Evolutionary conservation across 2,329 filamentous ascomycete species (phyloP), one percentile per base, ranked within the genome.

Genomic region (Aspergillus piperis): DNA sequence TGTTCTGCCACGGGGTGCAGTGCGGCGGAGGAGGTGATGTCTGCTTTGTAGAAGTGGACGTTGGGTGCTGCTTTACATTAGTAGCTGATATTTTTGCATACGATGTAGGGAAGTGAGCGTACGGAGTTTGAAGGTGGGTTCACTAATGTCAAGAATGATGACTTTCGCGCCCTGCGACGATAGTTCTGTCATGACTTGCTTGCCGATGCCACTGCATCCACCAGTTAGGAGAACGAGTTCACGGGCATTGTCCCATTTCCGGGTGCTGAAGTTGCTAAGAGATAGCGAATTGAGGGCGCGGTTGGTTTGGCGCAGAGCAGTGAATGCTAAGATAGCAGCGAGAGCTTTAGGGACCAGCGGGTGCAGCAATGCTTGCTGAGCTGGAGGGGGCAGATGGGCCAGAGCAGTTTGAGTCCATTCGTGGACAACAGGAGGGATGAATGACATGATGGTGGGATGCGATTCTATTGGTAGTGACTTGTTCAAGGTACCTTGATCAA

Each of bases 201-300:
- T 75, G 39, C 76, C 76, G 32, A 78, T 78, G 3, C 75, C 76
- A 49, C 72, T 73, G 61, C 69, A 71, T 6, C 76, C 76, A 7
- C 76, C 76, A 0, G 75, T 75, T 17, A 78, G 8, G 4, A 78
- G 66, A 5, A 77, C 70, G 17, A 78, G 57, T 63, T 78, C 76
- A 25, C 64, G 65, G 10, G 62, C 51, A 1, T 64, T 25, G 11
- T 69, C 52, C 71, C 72, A 76, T 30, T 61, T 66, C 3, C 66
- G 59, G 5, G 63, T 65, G 52, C 58, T 23, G 15, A 65, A 75
- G 41, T 74, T 75, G 56, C 77, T 74, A 0, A 70, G 32, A 0
- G 66, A 60, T 68, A 72, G 68, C 53, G 66, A 64, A 10, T 67
- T 68, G n/a, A 77, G 55, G 3, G 61, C 57, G 23, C 67, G 64